These are phyloP conservation scores for Xylaria hypoxylon DNA, from an alignment of 2,329 filamentous ascomycete species.

Conservation along the genomic window DNA sequence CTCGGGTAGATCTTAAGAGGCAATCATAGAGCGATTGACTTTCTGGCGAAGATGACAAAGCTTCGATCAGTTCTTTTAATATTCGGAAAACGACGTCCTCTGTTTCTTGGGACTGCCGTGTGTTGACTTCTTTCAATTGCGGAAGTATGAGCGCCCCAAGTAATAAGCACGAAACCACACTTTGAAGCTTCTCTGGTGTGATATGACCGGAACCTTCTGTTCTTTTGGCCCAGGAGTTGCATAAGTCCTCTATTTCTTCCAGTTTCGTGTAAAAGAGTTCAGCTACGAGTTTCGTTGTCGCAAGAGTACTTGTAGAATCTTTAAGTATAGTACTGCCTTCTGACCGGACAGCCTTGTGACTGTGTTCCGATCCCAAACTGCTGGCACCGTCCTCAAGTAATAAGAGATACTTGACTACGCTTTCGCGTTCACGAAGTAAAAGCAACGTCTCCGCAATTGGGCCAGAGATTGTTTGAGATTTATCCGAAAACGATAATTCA, in stretches of 20 bases:
- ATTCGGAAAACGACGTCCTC: conserved; percentile 58
- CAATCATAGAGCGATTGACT: conserved; percentile 59
- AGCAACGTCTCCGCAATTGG: conserved; percentile 62
- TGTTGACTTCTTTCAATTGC: conserved; percentile 60
- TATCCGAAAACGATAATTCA: conserved; percentile 48
- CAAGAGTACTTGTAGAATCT: conserved; percentile 55
- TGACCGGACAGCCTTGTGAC: conserved; percentile 18
- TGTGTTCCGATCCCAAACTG: conserved; percentile 25
- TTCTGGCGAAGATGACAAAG: conserved; percentile 59
- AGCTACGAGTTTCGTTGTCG: conserved; percentile 63
- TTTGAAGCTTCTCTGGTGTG: conserved; percentile 65
- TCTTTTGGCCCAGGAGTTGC: conserved; percentile 60
- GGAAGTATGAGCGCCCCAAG: conserved; percentile 60
- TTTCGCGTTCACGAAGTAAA: conserved; percentile 56
- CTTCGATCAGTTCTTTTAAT: conserved; percentile 55
- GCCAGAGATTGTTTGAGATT: conserved; percentile 59
- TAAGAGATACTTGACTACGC: conserved; percentile 66
- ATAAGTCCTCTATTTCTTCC: conserved; percentile 61
- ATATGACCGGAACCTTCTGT: conserved; percentile 61
- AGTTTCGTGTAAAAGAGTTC: conserved; percentile 67
- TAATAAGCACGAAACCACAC: conserved; percentile 62
- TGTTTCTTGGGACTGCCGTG: conserved; percentile 61
- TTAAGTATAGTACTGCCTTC: conserved; percentile 41
- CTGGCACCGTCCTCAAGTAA: conserved; percentile 57
- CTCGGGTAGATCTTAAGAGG: conserved; percentile 59